A percentile compares a stretch with the other conserved stretches of the same genome.
Evolutionary conservation across 202 grass and related monocot species (phyloP).

Genomic region (Digitaria exilis): DNA sequence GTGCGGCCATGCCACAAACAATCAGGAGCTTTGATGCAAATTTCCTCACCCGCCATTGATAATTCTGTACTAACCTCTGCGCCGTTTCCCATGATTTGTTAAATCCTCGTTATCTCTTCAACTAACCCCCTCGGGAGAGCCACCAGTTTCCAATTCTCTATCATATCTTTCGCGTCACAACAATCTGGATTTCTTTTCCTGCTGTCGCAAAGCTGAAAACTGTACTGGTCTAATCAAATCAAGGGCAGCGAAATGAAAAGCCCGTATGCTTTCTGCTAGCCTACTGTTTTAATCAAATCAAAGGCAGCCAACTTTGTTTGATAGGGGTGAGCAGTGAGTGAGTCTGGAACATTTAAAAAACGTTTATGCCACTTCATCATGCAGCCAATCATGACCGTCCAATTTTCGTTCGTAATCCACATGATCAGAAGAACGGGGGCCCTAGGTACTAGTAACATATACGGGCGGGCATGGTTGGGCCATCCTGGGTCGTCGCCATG

Average conservation of each 20-base stretch:
- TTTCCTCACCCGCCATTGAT: constrained; percentile 31
- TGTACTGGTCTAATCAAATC: background rate
- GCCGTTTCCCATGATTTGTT: constrained; percentile 48
- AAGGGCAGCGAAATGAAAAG: background rate
- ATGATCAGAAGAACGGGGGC: background rate
- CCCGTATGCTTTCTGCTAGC: constrained; percentile 3
- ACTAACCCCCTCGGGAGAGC: constrained; percentile 43
- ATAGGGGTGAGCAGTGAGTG: too few species aligned
- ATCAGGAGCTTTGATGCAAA: constrained; percentile 32
- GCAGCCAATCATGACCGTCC: constrained; percentile 9
- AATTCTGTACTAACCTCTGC: constrained; percentile 23
- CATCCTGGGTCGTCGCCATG: background rate
- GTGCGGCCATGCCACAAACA: constrained; percentile 11
- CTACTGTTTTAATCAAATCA: background rate
- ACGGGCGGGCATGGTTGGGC: background rate
- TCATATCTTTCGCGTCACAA: constrained; percentile 38
- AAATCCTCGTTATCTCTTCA: constrained; percentile 52
- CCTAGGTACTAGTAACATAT: background rate
- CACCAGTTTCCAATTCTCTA: constrained; percentile 22
- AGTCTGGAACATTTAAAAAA: too few species aligned
- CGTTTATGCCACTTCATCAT: background rate
- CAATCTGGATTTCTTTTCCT: constrained; percentile 15
- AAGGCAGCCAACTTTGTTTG: too few species aligned
- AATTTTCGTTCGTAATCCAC: background rate
- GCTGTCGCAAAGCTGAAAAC: background rate